Conservation (phyloP, 1,139 yeast genomes). For the Hyphopichia wangnamkhiaoensis region DNA sequence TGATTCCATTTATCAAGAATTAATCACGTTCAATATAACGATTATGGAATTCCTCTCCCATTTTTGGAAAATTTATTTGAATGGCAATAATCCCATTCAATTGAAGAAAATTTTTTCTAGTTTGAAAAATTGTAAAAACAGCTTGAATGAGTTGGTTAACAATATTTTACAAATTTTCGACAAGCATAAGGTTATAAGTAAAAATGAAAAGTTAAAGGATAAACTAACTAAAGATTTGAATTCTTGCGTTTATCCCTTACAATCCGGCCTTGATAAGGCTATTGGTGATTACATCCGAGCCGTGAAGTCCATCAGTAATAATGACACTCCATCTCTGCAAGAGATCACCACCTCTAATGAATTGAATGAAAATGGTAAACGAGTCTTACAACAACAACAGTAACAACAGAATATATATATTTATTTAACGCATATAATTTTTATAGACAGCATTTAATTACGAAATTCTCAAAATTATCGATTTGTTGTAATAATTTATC, state of each 20-base stretch:
- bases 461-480: constrained; percentile 3
- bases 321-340: constrained; percentile 5
- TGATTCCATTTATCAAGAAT: constrained; percentile 30
- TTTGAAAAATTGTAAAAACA: constrained; percentile 33
- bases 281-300: constrained; percentile 33
- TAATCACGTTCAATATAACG: constrained; percentile 41
- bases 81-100: constrained; percentile 40
- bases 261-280: constrained; percentile 32
- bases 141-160: constrained; percentile 23
- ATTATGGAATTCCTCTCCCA: constrained; percentile 46
- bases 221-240: constrained; percentile 35
- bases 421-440: constrained; percentile 2
- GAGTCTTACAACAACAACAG: constrained; percentile 16
- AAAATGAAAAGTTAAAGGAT: constrained; percentile 35
- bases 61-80: constrained; percentile 43
- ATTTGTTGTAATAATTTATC: not conserved
- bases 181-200: constrained; percentile 11
- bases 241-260: constrained; percentile 31
- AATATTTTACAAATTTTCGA: constrained; percentile 11
- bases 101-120: constrained; percentile 39
- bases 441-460: constrained; percentile 3
- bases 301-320: constrained; percentile 16
- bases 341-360: constrained; percentile 7
- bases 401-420: constrained; percentile 7
- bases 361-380: constrained; percentile 30